Evolutionary conservation across 2,329 filamentous ascomycete species (phyloP).

Genomic region (Verticillium nonalfalfae): DNA sequence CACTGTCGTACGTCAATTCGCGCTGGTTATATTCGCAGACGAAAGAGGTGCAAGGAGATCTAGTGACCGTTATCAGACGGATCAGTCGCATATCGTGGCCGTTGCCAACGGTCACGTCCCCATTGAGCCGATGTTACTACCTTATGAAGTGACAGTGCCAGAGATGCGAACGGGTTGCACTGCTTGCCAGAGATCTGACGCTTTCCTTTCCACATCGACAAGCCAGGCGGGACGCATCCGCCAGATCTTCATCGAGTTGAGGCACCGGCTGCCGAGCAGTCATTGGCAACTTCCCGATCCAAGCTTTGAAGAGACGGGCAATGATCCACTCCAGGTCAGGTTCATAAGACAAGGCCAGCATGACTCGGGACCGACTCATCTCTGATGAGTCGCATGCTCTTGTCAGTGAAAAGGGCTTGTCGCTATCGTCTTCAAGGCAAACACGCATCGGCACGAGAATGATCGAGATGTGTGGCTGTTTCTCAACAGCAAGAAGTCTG

Average conservation of each 20-base stretch:
- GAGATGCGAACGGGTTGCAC: neutral
- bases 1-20: constrained; percentile 18
- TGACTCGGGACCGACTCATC: neutral
- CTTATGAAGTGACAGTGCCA: neutral
- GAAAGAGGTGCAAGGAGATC: neutral
- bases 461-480: too few relatives aligned
- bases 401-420: neutral
- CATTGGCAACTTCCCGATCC: neutral
- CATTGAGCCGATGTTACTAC: neutral
- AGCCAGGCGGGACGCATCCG: neutral
- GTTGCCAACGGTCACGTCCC: neutral
- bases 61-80: neutral
- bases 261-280: neutral
- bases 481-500: neutral
- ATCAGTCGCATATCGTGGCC: neutral
- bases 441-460: neutral
- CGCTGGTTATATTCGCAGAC: constrained; percentile 20
- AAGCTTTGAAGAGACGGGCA: neutral
- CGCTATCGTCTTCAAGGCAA: neutral
- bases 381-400: neutral
- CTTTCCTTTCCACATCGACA: neutral
- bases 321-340: neutral
- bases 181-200: neutral
- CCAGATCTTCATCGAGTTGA: neutral
- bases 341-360: neutral